Evolutionary conservation across 2,329 filamentous ascomycete species (phyloP), one percentile per base, ranked within the genome.

Genomic region (Ophidiomyces ophidiicola): DNA sequence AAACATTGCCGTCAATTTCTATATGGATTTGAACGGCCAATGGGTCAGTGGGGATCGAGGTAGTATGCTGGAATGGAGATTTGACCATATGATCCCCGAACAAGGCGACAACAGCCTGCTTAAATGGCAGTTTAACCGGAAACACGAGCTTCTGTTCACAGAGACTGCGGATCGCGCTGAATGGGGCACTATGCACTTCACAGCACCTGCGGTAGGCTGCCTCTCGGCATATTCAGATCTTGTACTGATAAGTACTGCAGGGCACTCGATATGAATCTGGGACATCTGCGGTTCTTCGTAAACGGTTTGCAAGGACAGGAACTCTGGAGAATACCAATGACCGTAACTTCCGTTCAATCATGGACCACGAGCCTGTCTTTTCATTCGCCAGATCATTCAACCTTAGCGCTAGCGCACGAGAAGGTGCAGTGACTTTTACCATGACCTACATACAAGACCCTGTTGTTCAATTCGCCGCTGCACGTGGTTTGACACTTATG

Each of bases 181-280:
- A 71, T 92, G 85, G 85, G 85, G 85, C 3, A 80, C 76, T 19
- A 59, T 92, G 42, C 74, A 83, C 58, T 84, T 92, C 54, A 80
- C 80, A 15, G 83, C 70, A 1, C 82, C 84, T 15, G 63, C 68
- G 30, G 64, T 69, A 51, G 46, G 57, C 23, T 21, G 20, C 32
- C 8, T 29, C n/a, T 21, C 28, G 6, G 31, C 45, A 36, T 47
- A 18, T 29, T 41, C 34, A 39, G 31, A 15, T 15, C 6, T 19
- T 17, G 23, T 35, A 25, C 17, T 36, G 18, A 28, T 14, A 1
- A 8, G 5, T 21, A 18, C 8, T 21, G 6, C 25, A 68, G 46
- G 71, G 79, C 53, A 74, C 73, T 12, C 66, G 71, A 21, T 46
- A 87, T 53, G 76, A 88, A 59, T 74, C 73, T 46, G 84, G 82